These are phyloP conservation scores for Venturia aucupariae DNA, from an alignment of 2,329 filamentous ascomycete genomes.

Conservation along the genomic window DNA sequence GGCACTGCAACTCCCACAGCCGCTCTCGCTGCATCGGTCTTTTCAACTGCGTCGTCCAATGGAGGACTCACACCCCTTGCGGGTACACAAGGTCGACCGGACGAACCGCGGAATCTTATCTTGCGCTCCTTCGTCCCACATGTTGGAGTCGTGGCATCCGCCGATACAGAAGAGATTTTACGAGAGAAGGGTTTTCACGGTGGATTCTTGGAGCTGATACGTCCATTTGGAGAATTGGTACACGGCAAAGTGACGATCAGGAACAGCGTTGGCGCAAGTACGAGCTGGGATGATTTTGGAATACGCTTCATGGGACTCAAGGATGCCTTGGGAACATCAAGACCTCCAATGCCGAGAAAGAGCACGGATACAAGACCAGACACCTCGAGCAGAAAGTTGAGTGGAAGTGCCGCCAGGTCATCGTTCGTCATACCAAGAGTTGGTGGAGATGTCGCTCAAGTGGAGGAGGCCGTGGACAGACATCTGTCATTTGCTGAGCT, in stretches of 20 bases:
- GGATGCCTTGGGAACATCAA: slow-evolving; percentile 36
- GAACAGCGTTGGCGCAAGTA: slow-evolving; percentile 79
- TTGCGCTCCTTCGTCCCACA: slow-evolving; percentile 82
- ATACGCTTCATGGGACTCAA: slow-evolving; percentile 73
- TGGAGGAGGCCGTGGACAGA: slow-evolving; percentile 71
- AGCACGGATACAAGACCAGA: slow-evolving; percentile 30
- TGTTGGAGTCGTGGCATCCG: slow-evolving; percentile 76
- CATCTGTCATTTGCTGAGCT: slow-evolving; percentile 69
- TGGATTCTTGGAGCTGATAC: slow-evolving; percentile 74
- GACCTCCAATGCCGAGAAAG: slow-evolving; percentile 22
- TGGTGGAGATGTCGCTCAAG: slow-evolving; percentile 51
- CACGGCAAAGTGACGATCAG: slow-evolving; percentile 82
- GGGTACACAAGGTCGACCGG: slow-evolving; percentile 25
- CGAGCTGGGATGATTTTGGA: slow-evolving; percentile 79
- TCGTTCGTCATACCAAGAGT: slow-evolving; percentile 26
- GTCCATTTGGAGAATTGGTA: slow-evolving; percentile 84
- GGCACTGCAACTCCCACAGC: slow-evolving; percentile 35
- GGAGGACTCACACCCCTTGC: slow-evolving; percentile 31
- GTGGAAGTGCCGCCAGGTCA: slow-evolving; percentile 20
- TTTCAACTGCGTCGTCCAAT: slow-evolving; percentile 33
- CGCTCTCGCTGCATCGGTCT: slow-evolving; percentile 30
- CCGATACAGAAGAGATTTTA: slow-evolving; percentile 73
- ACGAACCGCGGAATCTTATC: slow-evolving; percentile 55
- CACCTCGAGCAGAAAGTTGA: slow-evolving; percentile 20
- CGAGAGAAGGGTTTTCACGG: slow-evolving; percentile 74